These are phyloP conservation scores for Dalechampia spathulata DNA, from an alignment of 441 rosid species.

Conservation along the genomic window DNA sequence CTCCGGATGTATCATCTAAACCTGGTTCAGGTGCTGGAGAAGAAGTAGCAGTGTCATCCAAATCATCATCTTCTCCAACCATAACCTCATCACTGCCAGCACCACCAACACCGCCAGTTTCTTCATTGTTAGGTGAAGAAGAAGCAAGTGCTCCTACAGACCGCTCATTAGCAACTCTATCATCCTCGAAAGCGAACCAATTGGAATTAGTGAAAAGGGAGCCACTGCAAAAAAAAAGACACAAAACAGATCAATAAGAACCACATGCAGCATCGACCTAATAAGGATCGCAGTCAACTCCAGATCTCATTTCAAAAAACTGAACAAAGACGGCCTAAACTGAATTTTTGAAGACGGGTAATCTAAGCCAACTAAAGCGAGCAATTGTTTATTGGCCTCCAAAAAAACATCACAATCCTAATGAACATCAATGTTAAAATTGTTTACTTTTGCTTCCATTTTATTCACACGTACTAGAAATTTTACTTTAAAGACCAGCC, in stretches of 20 bases:
- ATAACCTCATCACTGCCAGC: conserved; percentile 31
- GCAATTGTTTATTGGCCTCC: too few species aligned
- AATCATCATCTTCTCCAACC: conserved; percentile 41
- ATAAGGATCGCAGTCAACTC: too few species aligned
- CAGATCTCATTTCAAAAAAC: too few species aligned
- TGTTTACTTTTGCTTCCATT: too few species aligned
- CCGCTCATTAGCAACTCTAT: conserved; percentile 45
- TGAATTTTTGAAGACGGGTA: too few species aligned
- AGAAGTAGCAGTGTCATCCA: conserved; percentile 47
- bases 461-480: too few species aligned
- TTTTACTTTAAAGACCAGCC: too few species aligned
- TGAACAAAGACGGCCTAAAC: too few species aligned
- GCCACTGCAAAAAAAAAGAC: conserved; percentile 56
- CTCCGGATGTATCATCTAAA: conserved; percentile 29
- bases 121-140: conserved; percentile 51
- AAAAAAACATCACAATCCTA: too few species aligned
- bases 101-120: conserved; percentile 20
- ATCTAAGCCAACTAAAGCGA: too few species aligned
- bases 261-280: too few species aligned
- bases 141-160: conserved; percentile 49
- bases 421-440: too few species aligned
- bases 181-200: conserved; percentile 92
- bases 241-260: conserved; percentile 9
- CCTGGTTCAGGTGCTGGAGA: conserved; percentile 30
- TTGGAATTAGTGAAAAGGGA: conserved; percentile 83